Evolutionary conservation across 495 filamentous ascomycete genomes (phyloP).

Genomic region (Xylaria flabelliformis): DNA sequence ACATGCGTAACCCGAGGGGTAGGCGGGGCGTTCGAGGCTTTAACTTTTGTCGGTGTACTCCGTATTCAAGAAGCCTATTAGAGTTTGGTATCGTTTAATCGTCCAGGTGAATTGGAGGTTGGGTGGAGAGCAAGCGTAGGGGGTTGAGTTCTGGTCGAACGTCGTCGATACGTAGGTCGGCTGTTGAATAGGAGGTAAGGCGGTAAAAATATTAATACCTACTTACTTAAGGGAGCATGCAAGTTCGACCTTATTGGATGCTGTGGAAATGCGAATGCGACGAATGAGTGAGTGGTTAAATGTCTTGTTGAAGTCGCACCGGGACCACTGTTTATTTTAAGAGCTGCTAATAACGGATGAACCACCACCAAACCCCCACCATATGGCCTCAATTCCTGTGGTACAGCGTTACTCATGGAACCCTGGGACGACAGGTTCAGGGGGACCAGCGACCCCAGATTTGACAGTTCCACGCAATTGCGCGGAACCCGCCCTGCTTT

Average conservation of each 20-base stretch:
- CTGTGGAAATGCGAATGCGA: slow-evolving; percentile 16
- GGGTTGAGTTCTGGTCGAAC: neutral
- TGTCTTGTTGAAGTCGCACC: slow-evolving; percentile 2
- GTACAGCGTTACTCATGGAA: neutral
- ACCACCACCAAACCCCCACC: neutral
- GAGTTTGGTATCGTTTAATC: neutral
- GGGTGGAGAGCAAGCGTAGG: neutral
- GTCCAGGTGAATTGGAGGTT: neutral
- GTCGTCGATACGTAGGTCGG: neutral
- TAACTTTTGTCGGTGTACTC: neutral
- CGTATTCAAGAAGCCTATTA: neutral
- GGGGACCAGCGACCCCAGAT: neutral
- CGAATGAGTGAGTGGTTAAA: slow-evolving; percentile 20
- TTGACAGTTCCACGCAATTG: neutral
- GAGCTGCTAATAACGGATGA: slow-evolving; percentile 2
- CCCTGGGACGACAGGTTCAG: neutral
- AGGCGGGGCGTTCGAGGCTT: neutral
- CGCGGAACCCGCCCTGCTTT: slow-evolving; percentile 11
- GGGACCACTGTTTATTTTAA: neutral
- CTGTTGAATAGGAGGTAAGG: neutral
- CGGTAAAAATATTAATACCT: neutral
- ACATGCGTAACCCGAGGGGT: neutral
- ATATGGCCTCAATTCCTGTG: neutral
- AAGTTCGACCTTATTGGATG: slow-evolving; percentile 5
- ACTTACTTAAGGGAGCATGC: neutral